Percentiles rank a stretch among this genome's conserved stretches.
Evolutionary conservation across 257 asterid species (phyloP).

Genomic region (Przewalskia tangutica): DNA sequence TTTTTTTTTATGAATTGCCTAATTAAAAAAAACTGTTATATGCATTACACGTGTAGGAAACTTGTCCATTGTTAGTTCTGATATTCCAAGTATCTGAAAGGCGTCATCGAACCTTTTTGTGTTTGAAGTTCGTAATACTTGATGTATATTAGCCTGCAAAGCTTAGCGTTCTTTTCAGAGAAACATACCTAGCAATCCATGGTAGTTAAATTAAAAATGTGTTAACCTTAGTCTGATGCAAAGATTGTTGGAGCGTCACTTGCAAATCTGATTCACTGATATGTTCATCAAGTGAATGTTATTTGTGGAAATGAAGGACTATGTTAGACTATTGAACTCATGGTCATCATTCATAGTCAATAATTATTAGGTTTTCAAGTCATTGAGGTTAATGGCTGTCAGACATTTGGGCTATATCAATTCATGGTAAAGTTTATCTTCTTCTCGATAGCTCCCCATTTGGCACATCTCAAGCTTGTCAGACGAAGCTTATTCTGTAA

Average conservation of each 20-base stretch:
- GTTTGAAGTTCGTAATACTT: background rate
- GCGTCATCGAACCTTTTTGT: background rate
- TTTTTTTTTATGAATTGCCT: background rate
- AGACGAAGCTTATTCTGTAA: constrained; percentile 47
- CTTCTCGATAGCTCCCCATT: constrained; percentile 52
- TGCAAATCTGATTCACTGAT: background rate
- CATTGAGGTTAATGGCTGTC: background rate
- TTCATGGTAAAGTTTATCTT: constrained; percentile 34
- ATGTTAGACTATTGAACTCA: background rate
- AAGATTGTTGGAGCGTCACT: background rate
- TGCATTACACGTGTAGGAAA: background rate
- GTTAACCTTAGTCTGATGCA: background rate
- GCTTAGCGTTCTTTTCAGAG: background rate
- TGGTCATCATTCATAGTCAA: background rate
- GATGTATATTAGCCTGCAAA: background rate
- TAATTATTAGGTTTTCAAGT: background rate
- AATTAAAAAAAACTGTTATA: background rate
- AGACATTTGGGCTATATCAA: constrained; percentile 14
- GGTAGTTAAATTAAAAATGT: background rate
- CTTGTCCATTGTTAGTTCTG: background rate
- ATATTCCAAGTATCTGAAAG: background rate
- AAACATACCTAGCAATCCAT: background rate
- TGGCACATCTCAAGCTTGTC: constrained; percentile 54
- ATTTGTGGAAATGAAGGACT: background rate
- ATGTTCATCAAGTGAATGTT: background rate